Evolutionary conservation across 2,329 filamentous ascomycete genomes (phyloP), one percentile per base, ranked within the genome.

Genomic region (Fusarium foetens): DNA sequence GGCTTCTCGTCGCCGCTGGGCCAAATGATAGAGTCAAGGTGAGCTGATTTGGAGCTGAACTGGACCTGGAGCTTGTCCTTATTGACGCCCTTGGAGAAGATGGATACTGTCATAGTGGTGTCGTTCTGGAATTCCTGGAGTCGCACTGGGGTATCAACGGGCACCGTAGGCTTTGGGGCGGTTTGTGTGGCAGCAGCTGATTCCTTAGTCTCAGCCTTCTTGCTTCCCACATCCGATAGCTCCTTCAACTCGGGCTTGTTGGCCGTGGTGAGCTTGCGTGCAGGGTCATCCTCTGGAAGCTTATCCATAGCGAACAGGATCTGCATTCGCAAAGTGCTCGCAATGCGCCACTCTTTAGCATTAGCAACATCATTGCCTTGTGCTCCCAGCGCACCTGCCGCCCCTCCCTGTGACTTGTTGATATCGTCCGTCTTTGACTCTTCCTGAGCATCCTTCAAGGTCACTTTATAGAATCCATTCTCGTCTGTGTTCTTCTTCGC

Each of bases 1-100:
- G 85, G 86, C 77, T 89, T 91, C 67, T 89, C 86, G 72, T 88
- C 92, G 45, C 88, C 86, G 35, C 75, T 81, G 3, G 81, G 82
- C 41, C 81, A 81, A 23, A 81, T 68, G 13, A 83, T 39, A 3
- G 75, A 70, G 41, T 80, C 64, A 2, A 83, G 63, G 0, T 65
- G 68, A 9, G 81, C 80, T 8, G 71, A 72, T 2, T 58, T 68
- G 2, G 77, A 70, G 3, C 63, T 63, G 54, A 80, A 83, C 12
- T 82, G 75, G 6, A 86, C 80, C 41, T 80, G 62, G 31, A 87
- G 80, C 46, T 78, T 78, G 23, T 83, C 81, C 48, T 83, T 81
- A 60, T 83, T 76, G 23, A 84, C 78, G 13, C 80, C 81, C 74
- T 85, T 85, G 45, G 81, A 83, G 70, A 84, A 84, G 39, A 85